Percentiles rank a stretch among this genome's conserved stretches.
Evolutionary conservation across 202 grass and related monocot genomes (phyloP).

Genomic region (Bolboschoenoplectus hybrid): DNA sequence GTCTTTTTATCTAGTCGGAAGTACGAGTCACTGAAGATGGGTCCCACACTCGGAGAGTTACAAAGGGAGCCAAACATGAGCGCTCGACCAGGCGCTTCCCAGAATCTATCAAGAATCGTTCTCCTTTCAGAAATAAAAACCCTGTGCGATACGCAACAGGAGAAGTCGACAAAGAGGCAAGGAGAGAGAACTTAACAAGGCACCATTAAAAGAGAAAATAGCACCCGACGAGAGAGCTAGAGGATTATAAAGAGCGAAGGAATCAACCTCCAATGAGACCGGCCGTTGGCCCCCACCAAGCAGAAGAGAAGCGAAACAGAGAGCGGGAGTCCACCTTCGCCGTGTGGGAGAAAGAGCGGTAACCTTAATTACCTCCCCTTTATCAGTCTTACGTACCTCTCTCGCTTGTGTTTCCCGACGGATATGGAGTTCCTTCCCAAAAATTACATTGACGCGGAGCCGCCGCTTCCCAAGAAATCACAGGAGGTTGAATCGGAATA

Average conservation of each 20-base stretch:
- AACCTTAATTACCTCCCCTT: background rate
- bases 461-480: constrained; percentile 6
- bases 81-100: background rate
- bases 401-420: background rate
- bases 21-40: background rate
- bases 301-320: constrained; percentile 43
- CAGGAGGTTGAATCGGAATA: constrained; percentile 51
- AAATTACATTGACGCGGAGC: background rate
- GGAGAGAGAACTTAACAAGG: background rate
- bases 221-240: background rate
- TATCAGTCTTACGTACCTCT: background rate
- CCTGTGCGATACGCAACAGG: background rate
- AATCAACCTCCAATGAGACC: constrained; percentile 67
- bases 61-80: background rate
- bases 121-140: constrained; percentile 16
- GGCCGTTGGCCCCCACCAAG: constrained; percentile 24
- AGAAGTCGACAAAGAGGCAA: constrained; percentile 4
- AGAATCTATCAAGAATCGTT: constrained; percentile 7
- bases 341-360: constrained; percentile 85
- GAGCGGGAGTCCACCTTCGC: constrained; percentile 55
- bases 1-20: background rate
- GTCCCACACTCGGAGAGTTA: background rate
- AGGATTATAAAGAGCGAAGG: constrained; percentile 18
- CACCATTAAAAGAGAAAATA: background rate
- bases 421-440: background rate